Conservation (phyloP, 257 asterid genomes). For the Penstemon davidsonii region DNA sequence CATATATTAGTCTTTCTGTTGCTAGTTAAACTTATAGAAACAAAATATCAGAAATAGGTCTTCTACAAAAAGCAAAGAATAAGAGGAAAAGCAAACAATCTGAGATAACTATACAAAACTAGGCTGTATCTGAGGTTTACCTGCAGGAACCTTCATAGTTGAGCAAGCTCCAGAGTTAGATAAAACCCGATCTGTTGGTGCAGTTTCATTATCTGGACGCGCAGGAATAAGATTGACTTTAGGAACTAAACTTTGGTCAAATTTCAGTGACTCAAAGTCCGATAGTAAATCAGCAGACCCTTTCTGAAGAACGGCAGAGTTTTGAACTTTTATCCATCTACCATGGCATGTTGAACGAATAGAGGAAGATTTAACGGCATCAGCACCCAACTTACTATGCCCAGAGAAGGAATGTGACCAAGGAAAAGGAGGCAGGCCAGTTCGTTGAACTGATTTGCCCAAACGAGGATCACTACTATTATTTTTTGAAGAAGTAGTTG, state of each 20-base stretch:
- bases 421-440: constrained; percentile 88
- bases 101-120: constrained; percentile 5
- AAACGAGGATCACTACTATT: constrained; percentile 53
- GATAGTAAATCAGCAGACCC: constrained; percentile 47
- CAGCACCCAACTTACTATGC: constrained; percentile 62
- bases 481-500: constrained; percentile 51
- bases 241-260: constrained; percentile 75
- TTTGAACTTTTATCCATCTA: constrained; percentile 75
- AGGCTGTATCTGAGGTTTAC: constrained; percentile 43
- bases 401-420: constrained; percentile 83
- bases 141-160: constrained; percentile 52
- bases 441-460: constrained; percentile 57
- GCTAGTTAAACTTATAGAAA: constrained; percentile 9
- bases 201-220: constrained; percentile 35
- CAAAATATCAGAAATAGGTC: neutral
- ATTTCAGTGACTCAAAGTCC: constrained; percentile 63
- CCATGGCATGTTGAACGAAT: constrained; percentile 70
- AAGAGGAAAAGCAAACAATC: neutral
- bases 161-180: constrained; percentile 49
- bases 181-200: constrained; percentile 40
- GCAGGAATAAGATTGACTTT: constrained; percentile 29
- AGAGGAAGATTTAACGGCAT: constrained; percentile 62
- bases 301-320: constrained; percentile 38
- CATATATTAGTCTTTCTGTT: neutral
- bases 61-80: neutral